Percentiles rank a stretch among this genome's conserved stretches.
Conservation (phyloP, 2,329 filamentous ascomycete species). For the Microsporum ferrugineum region DNA sequence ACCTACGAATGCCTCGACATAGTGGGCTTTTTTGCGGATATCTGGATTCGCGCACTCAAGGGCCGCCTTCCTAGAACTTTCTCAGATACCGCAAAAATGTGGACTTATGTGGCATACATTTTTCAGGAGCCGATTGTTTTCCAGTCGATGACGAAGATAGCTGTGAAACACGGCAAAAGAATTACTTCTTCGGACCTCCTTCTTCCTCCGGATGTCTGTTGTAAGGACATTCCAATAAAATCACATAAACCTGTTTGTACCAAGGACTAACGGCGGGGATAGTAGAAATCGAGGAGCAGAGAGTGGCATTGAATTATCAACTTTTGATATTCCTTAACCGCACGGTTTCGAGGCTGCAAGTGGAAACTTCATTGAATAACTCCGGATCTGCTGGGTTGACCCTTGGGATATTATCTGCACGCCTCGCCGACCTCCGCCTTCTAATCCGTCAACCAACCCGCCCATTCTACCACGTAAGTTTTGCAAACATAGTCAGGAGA, state of each 20-base stretch:
- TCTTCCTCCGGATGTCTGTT: not conserved
- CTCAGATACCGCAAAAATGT: not conserved
- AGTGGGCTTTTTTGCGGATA: not conserved
- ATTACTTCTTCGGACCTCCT: not conserved
- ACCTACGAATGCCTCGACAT: not conserved
- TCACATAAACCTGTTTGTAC: not conserved
- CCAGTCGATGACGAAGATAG: not conserved
- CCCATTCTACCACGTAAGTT: not conserved
- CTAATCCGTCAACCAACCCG: not conserved
- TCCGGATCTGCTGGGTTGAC: not conserved
- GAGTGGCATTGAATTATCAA: not conserved
- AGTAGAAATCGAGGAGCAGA: not conserved
- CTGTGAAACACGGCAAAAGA: not conserved
- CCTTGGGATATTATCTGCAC: not conserved
- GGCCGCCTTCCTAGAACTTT: not conserved
- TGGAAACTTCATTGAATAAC: not conserved
- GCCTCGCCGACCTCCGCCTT: not conserved
- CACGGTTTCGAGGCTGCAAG: not conserved
- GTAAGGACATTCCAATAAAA: not conserved
- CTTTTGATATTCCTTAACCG: not conserved
- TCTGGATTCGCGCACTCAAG: not conserved
- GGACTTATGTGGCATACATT: not conserved
- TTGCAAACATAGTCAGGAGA: not conserved
- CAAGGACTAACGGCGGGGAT: not conserved
- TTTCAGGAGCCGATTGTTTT: not conserved